These are phyloP conservation scores for Auxenochlorella pyrenoidosa DNA, from an alignment of 139 green algal species.

Conservation along the genomic window DNA sequence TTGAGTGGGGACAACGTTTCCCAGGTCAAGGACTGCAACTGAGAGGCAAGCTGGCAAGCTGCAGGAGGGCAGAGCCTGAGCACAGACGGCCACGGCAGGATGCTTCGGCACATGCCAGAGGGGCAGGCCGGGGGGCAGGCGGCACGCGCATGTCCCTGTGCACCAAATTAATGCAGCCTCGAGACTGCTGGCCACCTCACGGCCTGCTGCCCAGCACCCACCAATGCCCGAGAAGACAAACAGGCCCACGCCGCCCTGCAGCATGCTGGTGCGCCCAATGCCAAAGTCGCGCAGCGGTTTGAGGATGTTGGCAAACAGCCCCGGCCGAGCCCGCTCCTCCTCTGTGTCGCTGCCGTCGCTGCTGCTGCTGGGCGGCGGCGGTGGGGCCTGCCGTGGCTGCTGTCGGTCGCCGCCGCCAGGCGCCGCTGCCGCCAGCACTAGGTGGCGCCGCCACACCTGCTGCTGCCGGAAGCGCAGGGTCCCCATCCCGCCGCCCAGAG, in stretches of 20 bases:
- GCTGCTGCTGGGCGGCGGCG: neutral
- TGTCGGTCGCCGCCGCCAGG: neutral
- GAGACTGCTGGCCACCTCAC: no score
- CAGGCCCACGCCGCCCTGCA: conserved; percentile 84
- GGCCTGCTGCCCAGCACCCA: conserved; percentile 1
- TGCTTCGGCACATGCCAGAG: neutral
- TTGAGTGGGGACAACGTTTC: no score
- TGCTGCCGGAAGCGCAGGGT: neutral
- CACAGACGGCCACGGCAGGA: neutral
- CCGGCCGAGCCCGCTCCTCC: neutral
- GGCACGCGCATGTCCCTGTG: no score
- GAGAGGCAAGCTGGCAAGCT: neutral
- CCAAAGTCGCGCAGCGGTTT: conserved; percentile 89
- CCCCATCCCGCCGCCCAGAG: neutral
- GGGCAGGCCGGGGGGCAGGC: no score
- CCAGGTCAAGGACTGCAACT: neutral
- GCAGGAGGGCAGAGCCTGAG: neutral
- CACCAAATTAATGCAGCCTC: no score
- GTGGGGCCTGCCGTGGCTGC: neutral
- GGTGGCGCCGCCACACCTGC: neutral
- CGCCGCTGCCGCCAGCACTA: neutral
- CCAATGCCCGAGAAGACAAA: conserved; percentile 82
- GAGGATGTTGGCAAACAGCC: conserved; percentile 54
- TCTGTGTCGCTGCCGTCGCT: neutral
- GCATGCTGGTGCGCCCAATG: conserved; percentile 76